A percentile compares a stretch with the other conserved stretches of the same genome.
These are phyloP conservation scores for Epichloe amarillans DNA, from an alignment of 2,329 filamentous ascomycete genomes.

Conservation along the genomic window DNA sequence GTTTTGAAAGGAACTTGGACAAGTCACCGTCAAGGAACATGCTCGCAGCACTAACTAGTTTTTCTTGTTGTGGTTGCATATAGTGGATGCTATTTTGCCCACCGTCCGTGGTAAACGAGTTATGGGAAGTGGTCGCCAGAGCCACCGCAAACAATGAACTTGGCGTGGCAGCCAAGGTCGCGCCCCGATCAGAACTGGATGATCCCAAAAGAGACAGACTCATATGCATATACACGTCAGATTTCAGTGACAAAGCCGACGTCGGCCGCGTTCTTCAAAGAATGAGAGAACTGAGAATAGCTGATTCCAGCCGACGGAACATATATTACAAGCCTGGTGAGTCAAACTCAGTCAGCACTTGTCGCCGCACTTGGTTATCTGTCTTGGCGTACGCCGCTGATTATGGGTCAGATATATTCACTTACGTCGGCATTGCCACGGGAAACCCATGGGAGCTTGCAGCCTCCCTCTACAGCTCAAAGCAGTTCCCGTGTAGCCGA, in stretches of 20 bases:
- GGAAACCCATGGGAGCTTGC: constrained; percentile 50
- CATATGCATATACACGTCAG: constrained; percentile 65
- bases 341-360: constrained; percentile 11
- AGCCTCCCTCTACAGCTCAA: constrained; percentile 42
- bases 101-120: constrained; percentile 38
- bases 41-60: neutral
- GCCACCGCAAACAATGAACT: constrained; percentile 57
- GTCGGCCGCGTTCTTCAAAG: constrained; percentile 52
- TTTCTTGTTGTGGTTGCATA: neutral
- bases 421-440: constrained; percentile 48
- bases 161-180: constrained; percentile 60
- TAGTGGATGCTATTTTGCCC: constrained; percentile 65
- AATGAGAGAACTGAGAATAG: constrained; percentile 49
- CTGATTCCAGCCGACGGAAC: constrained; percentile 29
- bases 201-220: constrained; percentile 35
- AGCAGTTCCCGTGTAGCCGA: neutral
- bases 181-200: constrained; percentile 36
- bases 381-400: constrained; percentile 1
- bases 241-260: constrained; percentile 58
- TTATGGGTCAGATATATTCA: constrained; percentile 44
- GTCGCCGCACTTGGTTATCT: neutral
- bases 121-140: constrained; percentile 54
- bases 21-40: neutral
- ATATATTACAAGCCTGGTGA: constrained; percentile 71
- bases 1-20: neutral